phyloP scores from a whole-genome alignment of 2,329 filamentous ascomycete species.

The Biscogniauxia marginata region DNA sequence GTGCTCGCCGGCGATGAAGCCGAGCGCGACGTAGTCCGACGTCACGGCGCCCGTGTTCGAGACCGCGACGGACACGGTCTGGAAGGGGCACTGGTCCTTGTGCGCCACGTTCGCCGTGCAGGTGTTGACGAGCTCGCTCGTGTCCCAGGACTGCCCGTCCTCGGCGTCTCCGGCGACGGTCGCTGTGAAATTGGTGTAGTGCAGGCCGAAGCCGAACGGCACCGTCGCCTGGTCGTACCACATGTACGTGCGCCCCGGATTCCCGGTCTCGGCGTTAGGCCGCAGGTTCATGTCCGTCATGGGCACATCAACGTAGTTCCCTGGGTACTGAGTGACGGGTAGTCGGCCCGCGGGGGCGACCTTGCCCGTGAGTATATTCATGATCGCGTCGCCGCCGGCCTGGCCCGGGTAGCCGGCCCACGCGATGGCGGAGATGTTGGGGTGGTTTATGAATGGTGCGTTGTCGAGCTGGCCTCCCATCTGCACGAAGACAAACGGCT shows the following conservation, averaged over 20 bases:
- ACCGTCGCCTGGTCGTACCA: slow-evolving; percentile 47
- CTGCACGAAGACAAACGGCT: slow-evolving; percentile 51
- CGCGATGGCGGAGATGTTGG: slow-evolving; percentile 44
- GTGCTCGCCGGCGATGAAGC: slow-evolving; percentile 39
- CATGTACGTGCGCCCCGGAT: slow-evolving; percentile 48
- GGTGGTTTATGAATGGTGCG: slow-evolving; percentile 41
- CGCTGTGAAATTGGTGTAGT: slow-evolving; percentile 45
- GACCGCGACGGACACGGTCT: slow-evolving; percentile 36
- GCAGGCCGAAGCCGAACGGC: slow-evolving; percentile 45
- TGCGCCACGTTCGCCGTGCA: slow-evolving; percentile 27
- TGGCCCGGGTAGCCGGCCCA: slow-evolving; percentile 54
- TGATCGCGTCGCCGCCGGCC: slow-evolving; percentile 47
- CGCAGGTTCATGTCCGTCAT: slow-evolving; percentile 51
- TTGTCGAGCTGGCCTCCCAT: slow-evolving; percentile 49
- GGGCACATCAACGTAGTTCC: slow-evolving; percentile 43
- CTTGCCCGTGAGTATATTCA: slow-evolving; percentile 47
- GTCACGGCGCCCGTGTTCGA: slow-evolving; percentile 38
- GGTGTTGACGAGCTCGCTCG: slow-evolving; percentile 34
- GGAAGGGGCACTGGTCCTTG: slow-evolving; percentile 39
- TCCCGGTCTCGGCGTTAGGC: slow-evolving; percentile 35
- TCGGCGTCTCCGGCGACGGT: slow-evolving; percentile 6
- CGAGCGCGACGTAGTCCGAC: slow-evolving; percentile 45
- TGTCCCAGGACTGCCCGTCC: slow-evolving; percentile 20
- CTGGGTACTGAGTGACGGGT: slow-evolving; percentile 48
- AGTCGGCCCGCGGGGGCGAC: slow-evolving; percentile 45